Base-by-base conservation (phyloP, 805 yeast genomes). In the Saturnispora mendoncae region DNA sequence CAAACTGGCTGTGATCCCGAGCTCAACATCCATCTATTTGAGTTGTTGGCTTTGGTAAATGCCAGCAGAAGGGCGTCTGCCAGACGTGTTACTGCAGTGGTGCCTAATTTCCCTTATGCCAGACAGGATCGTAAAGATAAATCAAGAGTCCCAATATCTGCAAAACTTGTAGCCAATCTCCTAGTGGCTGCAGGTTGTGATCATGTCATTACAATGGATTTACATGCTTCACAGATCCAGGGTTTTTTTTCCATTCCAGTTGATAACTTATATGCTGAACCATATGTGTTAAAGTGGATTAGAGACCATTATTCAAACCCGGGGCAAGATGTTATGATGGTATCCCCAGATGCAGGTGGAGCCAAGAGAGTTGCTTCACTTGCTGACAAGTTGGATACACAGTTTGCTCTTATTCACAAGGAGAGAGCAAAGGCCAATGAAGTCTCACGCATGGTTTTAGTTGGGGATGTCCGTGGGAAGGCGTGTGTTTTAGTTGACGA, bases 321-420 rank as follows among this genome's bases (percentile, higher is more conserved):
- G n/a, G n/a, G 70, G 73, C 63, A 68, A 47, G 66, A 73, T 39
- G 72, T 87, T 8, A 84, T 87, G 39, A 76, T 90, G 42, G 94
- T 90, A 10, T 86, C 96, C 4, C 98, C 98, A 3, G 98, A 90
- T 66, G 98, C 98, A 3, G 98, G 98, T 53, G 98, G 98, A 45
- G 97, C 97, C 41, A 90, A 90, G 63, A 75, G 98, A 51, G 98
- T 88, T 21, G 97, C 97, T 2, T 79, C 88, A 4, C 67, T 90
- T 39, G 97, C 97, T 12, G 97, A 90, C 56, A 77, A 83, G 53
- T 69, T 92, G 50, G 97, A 92, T 54, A 72, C 90, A 52, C 86
- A 83, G 59, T 90, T 90, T 65, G 97, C 98, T 1, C 75, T 90
- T 58, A 92, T 90, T 54, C 98, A 90, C 66, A 90, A 90, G 61